Base-by-base conservation (phyloP, 176 grass and related monocot species). In the maize (Zea mays) region DNA sequence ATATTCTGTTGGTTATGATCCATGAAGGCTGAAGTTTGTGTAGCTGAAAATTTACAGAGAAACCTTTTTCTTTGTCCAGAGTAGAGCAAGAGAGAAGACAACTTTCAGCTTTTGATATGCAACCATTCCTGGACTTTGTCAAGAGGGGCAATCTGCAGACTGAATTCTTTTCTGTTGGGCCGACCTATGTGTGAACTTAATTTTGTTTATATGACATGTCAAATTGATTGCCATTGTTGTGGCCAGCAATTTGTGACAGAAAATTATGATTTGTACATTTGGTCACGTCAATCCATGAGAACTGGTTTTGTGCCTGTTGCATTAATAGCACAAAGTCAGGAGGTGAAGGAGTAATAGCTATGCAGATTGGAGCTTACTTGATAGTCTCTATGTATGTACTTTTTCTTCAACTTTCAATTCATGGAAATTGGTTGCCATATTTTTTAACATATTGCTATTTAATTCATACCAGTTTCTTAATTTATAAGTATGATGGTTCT, bases 31-130 rank as follows among this genome's bases (percentile, higher is more conserved):
- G 5, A 40, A 67, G n/a, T 78, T 73, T 15, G 13, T 5, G 7
- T 59, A 48, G 57, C 27, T 37, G 10, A 35, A 75, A 71, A 15
- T 48, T 60, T 67, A 39, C 33, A 39, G 5, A 34, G n/a, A 19
- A 17, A 27, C 13, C 39, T 51, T 89, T 68, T 21, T 11, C 17
- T 57, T 3, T 69, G 20, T 59, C 66, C 79, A 97, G 91, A 86
- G 94, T 91, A 88, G 94, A 97, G 73, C 89, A 94, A 67, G 94
- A 97, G 70, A 91, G 94, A 64, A 80, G 81, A 57, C 55, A 84
- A 55, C 42, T 97, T 8, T 94, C 78, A 58, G 89, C 89, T 82
- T 39, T 92, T 52, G 91, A 94, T 52, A 62, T 97, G 82, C 91
- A 86, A 61, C 85, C 94, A 7, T 90, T 92, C 72, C 78, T 94